Evolutionary conservation across 805 yeast genomes (phyloP).

Genomic region (Myxozyma geophila): DNA sequence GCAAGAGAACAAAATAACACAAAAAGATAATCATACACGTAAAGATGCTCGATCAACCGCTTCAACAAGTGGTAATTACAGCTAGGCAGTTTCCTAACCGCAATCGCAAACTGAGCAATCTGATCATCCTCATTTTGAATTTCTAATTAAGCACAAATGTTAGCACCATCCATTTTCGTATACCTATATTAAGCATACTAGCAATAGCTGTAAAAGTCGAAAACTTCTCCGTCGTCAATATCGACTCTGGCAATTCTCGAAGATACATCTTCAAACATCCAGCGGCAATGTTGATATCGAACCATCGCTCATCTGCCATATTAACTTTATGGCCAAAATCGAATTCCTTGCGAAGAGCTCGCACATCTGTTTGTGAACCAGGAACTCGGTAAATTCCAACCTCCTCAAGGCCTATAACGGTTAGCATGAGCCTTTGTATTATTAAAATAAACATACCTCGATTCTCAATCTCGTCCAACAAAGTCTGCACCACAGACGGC

Average conservation of each 20-base stretch:
- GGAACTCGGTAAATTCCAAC: slow-evolving; percentile 85
- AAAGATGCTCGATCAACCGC: slow-evolving; percentile 70
- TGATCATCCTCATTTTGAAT: slow-evolving; percentile 21
- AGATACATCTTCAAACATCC: slow-evolving; percentile 84
- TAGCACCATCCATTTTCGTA: not conserved
- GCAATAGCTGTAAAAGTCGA: slow-evolving; percentile 70
- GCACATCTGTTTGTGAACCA: slow-evolving; percentile 64
- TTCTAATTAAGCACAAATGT: not conserved
- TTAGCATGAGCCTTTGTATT: not conserved
- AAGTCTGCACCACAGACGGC: slow-evolving; percentile 68
- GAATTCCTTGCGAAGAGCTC: slow-evolving; percentile 58
- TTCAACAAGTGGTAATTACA: slow-evolving; percentile 71
- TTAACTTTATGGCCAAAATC: slow-evolving; percentile 54
- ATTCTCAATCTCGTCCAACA: slow-evolving; percentile 78
- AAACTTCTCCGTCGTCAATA: slow-evolving; percentile 68
- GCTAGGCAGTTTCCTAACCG: slow-evolving; percentile 58
- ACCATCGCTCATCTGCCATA: slow-evolving; percentile 61
- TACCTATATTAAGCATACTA: slow-evolving; percentile 52
- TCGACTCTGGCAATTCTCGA: slow-evolving; percentile 83
- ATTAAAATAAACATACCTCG: slow-evolving; percentile 44
- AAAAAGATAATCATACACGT: slow-evolving; percentile 43
- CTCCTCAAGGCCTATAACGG: slow-evolving; percentile 69
- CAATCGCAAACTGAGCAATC: slow-evolving; percentile 18
- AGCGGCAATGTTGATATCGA: slow-evolving; percentile 84
- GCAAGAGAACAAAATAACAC: not conserved